Evolutionary conservation across 768 basidiomycete genomes (phyloP), one percentile per base, ranked within the genome.

Genomic region (Termitomyces sp.): DNA sequence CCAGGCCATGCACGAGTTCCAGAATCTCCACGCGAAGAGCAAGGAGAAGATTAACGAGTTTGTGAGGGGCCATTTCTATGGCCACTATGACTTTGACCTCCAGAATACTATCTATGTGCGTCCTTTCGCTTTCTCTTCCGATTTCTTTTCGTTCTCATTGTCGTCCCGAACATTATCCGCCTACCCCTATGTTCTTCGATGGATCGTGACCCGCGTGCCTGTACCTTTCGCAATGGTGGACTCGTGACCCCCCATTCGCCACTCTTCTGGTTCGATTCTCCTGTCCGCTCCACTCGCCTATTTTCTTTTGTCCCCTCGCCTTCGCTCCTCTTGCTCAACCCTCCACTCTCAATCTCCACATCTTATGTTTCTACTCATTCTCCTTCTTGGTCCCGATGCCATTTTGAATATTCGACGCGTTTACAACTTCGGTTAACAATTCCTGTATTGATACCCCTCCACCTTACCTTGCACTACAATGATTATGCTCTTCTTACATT

Each of bases 21-120:
- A 95, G 70, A 98, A 98, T 71, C 69, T 97, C 56, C 97, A 99
- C 67, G 86, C 93, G 0, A 87, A 86, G 1, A 81, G 90, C 53
- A 99, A 98, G 72, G 86, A 87, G n/a, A 99, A 99, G 77, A 98
- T 99, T 69, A 90, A 98, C 75, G 97, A 99, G 66, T 99, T 99
- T 62, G 83, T 98, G 47, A 82, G 94, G 41, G 97, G 97, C 14
- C 97, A 99, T 70, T 99, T 99, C 75, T 99, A 98, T 69, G 96
- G 96, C 3, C 89, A 96, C 68, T 93, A 92, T 72, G 91, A 98
- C 69, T 98, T 98, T 67, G 93, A 98, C 72, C 81, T 98, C 41
- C 92, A 96, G 19, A 90, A 93, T 63, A 93, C 92, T 6, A 77
- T 94, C 51, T 94, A 94, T 69, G 89, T 90, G 59, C 45, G 85